Percentiles rank a stretch among this genome's conserved stretches.
These are phyloP conservation scores for Arxiozyma heterogenica DNA, from an alignment of 1,139 yeast genomes.

Conservation along the genomic window DNA sequence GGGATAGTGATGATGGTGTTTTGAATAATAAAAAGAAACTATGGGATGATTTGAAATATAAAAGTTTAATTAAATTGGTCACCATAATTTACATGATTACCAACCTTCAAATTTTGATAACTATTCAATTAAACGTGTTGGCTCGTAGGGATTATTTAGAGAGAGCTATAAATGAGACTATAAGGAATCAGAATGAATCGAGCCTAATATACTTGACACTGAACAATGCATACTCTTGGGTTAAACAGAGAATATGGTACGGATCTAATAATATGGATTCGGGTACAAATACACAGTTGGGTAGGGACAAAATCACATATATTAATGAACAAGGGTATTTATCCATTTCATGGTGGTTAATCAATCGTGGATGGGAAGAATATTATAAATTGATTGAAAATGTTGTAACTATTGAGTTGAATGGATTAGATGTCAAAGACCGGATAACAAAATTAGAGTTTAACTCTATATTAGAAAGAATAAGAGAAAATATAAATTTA, in stretches of 20 bases:
- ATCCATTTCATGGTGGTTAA: constrained; percentile 88
- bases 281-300: constrained; percentile 18
- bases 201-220: background rate
- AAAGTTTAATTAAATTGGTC: constrained; percentile 65
- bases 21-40: constrained; percentile 55
- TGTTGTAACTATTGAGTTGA: constrained; percentile 55
- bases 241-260: constrained; percentile 4
- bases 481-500: constrained; percentile 36
- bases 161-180: constrained; percentile 63
- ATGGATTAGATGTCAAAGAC: constrained; percentile 58
- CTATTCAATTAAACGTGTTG: constrained; percentile 77
- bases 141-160: constrained; percentile 81
- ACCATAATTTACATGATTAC: constrained; percentile 64
- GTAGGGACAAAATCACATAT: constrained; percentile 11
- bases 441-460: constrained; percentile 59
- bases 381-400: constrained; percentile 47
- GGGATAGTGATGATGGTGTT: background rate
- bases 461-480: constrained; percentile 30
- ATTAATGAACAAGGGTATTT: constrained; percentile 71
- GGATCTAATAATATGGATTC: background rate
- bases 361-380: constrained; percentile 74
- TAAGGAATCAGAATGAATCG: constrained; percentile 18
- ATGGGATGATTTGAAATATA: constrained; percentile 75
- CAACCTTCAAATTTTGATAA: constrained; percentile 62
- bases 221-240: background rate